A percentile compares a stretch with the other conserved stretches of the same genome.
Conservation (phyloP, 2,329 filamentous ascomycete species). For the Botryotinia calthae region DNA sequence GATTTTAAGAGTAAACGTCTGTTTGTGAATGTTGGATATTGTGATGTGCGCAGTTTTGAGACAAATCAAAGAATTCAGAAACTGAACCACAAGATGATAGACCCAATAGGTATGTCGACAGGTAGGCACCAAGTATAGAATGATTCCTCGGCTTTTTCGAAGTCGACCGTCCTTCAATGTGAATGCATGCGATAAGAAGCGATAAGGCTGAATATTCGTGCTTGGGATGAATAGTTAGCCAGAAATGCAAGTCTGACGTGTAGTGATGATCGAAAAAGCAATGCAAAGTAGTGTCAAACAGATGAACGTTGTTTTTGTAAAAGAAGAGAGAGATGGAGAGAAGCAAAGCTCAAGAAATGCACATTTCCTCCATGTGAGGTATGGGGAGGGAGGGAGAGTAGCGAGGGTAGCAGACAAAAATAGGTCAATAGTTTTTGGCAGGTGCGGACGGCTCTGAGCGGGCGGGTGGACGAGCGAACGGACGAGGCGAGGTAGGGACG, state of each 20-base stretch:
- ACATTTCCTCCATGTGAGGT: neutral
- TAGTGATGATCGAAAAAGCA: neutral
- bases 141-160: neutral
- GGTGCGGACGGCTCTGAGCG: neutral
- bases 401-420: neutral
- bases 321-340: neutral
- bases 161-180: neutral
- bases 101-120: neutral
- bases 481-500: neutral
- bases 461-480: too few species aligned
- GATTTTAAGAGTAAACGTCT: neutral
- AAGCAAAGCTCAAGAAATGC: neutral
- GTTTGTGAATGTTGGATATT: neutral
- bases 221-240: neutral
- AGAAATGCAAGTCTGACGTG: neutral
- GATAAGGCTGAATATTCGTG: conserved; percentile 9
- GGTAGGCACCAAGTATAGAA: neutral
- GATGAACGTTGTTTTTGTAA: neutral
- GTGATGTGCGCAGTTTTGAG: neutral
- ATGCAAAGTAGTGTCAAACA: neutral
- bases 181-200: conserved; percentile 7
- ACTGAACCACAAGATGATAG: conserved; percentile 1
- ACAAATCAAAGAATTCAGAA: neutral
- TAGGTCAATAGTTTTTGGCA: conserved; percentile 2
- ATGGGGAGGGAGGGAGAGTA: neutral